phyloP scores from a whole-genome alignment of 139 green algal genomes.

The Volvox reticuliferus region DNA sequence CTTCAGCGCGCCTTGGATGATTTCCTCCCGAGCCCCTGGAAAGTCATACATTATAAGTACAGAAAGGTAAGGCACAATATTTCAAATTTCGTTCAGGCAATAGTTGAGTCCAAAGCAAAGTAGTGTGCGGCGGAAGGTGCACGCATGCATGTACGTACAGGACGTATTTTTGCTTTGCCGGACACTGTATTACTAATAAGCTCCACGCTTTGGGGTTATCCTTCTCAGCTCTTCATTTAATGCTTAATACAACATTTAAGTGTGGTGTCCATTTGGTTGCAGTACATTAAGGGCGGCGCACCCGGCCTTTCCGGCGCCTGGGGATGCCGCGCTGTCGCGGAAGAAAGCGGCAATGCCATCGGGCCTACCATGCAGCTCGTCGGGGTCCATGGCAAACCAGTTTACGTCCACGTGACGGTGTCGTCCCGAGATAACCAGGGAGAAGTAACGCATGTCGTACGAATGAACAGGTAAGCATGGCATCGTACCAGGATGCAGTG shows the following conservation, averaged over 20 bases:
- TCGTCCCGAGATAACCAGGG: neutral
- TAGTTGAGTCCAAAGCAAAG: too few relatives aligned
- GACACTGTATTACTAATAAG: too few relatives aligned
- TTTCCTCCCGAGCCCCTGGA: conserved; percentile 32
- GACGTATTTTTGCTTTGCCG: too few relatives aligned
- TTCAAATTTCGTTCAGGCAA: too few relatives aligned
- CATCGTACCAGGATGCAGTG: neutral
- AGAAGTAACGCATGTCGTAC: neutral
- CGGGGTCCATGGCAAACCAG: neutral
- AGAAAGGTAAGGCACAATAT: neutral
- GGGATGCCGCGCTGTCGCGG: neutral
- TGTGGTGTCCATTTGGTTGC: too few relatives aligned
- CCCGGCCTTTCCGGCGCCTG: neutral
- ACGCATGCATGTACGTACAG: too few relatives aligned
- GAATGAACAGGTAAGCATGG: conserved; percentile 13
- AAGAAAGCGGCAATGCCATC: neutral
- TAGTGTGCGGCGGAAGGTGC: too few relatives aligned
- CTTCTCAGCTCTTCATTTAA: too few relatives aligned
- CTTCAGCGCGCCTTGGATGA: conserved; percentile 17
- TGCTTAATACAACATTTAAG: too few relatives aligned
- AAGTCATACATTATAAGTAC: conserved; percentile 31
- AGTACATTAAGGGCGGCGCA: conserved; percentile 20
- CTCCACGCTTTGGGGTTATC: too few relatives aligned
- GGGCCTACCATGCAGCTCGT: conserved; percentile 19
- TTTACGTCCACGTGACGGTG: conserved; percentile 29